Evolutionary conservation across 441 rosid genomes (phyloP), one percentile per base, ranked within the genome.

Genomic region (Brassica hybrid): DNA sequence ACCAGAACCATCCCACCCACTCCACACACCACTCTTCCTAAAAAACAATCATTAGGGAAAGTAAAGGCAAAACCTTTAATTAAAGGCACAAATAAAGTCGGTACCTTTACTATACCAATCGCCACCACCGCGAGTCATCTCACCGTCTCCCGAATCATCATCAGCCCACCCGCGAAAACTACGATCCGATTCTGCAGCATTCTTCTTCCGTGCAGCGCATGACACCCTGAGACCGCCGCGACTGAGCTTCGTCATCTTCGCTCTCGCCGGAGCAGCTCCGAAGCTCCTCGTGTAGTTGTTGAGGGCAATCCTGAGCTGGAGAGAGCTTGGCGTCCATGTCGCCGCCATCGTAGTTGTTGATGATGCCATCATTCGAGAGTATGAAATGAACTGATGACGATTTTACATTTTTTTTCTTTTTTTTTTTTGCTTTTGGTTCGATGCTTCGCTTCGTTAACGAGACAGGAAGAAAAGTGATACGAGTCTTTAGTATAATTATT

Each of bases 1-100:
- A 89, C 74, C 41, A 93, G 76, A 63, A 88, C 74, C 68, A 90
- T 65, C 64, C 97, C 97, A 7, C 91, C 91, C 12, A 86, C 79
- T 78, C 93, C 95, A 66, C 90, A 86, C 73, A 88, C 81, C 79
- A 86, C 73, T 21, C 82, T 83, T 74, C 94, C 98, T 93, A 92
- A 80, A 67, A 73, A 30, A 18, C 70, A 61, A 64, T 34, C 71
- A 63, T 18, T 10, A 73, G 63, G 16, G 18, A 52, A 11, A 48
- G 50, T 2, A 52, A 11, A 48, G 50, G 50, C 5, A 43, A 43
- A 43, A 50, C 43, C 43, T 36, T 36, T 36, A 27, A 4, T 5
- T 3, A 27, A 27, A 27, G 32, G 32, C 32, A 5, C 6, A 27
- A 5, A 27, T 3, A 27, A 2, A 57, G 25, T 14, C 7, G 25